phyloP scores from a whole-genome alignment of 495 filamentous ascomycete species.

The Penicillium lividum region DNA sequence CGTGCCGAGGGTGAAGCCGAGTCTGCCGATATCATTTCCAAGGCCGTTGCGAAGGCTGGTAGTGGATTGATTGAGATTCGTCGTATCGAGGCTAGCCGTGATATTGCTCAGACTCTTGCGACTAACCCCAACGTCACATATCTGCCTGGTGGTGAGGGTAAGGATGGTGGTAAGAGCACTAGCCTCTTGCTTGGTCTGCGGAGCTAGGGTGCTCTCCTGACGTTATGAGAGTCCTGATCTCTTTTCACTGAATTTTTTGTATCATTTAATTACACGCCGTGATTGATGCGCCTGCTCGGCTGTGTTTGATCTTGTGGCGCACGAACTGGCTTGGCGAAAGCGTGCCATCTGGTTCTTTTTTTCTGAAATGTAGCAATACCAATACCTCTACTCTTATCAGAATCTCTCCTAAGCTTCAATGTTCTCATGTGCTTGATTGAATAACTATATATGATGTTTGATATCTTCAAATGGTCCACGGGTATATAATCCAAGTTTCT shows the following conservation, averaged over 20 bases:
- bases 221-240: background rate
- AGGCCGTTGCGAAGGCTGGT: conserved; percentile 85
- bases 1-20: conserved; percentile 96
- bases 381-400: conserved; percentile 35
- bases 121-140: conserved; percentile 96
- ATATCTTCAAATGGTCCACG: background rate
- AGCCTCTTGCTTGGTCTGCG: conserved; percentile 64
- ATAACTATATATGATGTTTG: background rate
- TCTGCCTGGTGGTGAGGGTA: conserved; percentile 72
- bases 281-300: conserved; percentile 27
- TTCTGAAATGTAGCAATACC: conserved; percentile 47
- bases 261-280: conserved; percentile 34
- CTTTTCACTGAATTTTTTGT: conserved; percentile 17
- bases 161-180: conserved; percentile 63
- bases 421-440: background rate
- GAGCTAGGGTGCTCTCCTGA: conserved; percentile 27
- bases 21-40: conserved; percentile 90
- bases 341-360: conserved; percentile 29
- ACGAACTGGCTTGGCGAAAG: conserved; percentile 18
- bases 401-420: background rate
- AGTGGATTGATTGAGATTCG: conserved; percentile 93
- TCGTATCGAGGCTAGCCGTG: conserved; percentile 93
- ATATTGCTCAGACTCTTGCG: conserved; percentile 89
- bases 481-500: conserved; percentile 1
- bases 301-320: conserved; percentile 34